These are phyloP conservation scores for Aotearoamyces nothofagi DNA, from an alignment of 2,329 filamentous ascomycete genomes.

Conservation along the genomic window DNA sequence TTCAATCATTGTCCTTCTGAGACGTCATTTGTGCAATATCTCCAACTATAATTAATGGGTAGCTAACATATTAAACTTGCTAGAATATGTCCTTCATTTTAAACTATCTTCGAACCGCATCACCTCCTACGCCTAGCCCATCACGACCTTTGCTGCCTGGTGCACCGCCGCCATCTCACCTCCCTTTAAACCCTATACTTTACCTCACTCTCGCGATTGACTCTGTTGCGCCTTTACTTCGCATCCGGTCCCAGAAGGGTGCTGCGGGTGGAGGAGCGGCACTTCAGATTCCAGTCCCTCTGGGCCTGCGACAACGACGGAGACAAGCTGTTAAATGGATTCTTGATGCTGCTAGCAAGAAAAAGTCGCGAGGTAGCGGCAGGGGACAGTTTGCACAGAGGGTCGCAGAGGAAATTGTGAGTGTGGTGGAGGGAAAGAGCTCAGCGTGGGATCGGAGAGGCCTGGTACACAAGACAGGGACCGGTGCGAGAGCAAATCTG, in stretches of 20 bases:
- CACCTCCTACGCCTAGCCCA: constrained; percentile 62
- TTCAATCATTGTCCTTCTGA: constrained; percentile 5
- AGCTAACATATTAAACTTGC: constrained; percentile 8
- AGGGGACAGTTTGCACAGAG: constrained; percentile 58
- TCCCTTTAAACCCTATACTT: constrained; percentile 76
- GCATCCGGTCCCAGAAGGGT: constrained; percentile 60
- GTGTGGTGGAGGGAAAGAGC: constrained; percentile 77
- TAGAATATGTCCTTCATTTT: constrained; percentile 79
- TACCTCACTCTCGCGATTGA: constrained; percentile 88
- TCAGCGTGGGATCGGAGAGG: constrained; percentile 70
- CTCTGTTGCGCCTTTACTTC: constrained; percentile 78
- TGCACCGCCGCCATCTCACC: constrained; percentile 58
- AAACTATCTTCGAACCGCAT: constrained; percentile 68
- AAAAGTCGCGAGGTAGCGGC: constrained; percentile 56
- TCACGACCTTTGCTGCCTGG: constrained; percentile 59
- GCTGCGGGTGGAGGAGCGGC: constrained; percentile 74
- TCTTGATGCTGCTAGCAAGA: constrained; percentile 66
- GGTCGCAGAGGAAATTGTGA: constrained; percentile 74
- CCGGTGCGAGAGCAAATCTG: constrained; percentile 63
- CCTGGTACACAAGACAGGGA: constrained; percentile 66
- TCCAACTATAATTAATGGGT: too few species aligned
- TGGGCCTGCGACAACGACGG: constrained; percentile 60
- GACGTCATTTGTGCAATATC: constrained; percentile 1
- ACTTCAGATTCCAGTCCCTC: constrained; percentile 68
- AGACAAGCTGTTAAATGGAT: constrained; percentile 80